These are phyloP conservation scores for Vitis amurensis DNA, from an alignment of 164 flowering plant genomes.

Conservation along the genomic window DNA sequence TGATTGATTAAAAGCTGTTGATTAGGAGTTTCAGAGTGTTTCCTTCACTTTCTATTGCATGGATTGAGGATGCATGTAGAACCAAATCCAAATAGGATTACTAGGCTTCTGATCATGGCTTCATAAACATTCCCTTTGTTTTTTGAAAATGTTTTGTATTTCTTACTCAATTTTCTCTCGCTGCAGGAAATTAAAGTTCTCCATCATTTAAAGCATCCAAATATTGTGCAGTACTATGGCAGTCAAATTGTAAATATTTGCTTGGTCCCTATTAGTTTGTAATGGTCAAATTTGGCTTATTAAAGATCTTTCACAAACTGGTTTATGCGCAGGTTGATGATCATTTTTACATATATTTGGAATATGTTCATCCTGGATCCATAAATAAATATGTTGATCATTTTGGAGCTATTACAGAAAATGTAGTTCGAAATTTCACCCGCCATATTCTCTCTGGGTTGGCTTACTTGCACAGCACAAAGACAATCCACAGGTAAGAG, in stretches of 20 bases:
- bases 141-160: background rate
- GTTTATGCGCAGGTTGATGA: conserved; percentile 58
- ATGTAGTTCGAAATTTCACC: conserved; percentile 81
- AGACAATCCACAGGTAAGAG: conserved; percentile 79
- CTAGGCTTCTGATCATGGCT: background rate
- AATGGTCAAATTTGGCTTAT: background rate
- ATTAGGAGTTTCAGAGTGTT: background rate
- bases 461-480: conserved; percentile 82
- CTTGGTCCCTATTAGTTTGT: background rate
- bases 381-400: conserved; percentile 72
- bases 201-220: conserved; percentile 73
- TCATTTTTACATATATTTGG: conserved; percentile 76
- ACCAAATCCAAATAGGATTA: background rate
- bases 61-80: background rate
- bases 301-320: background rate
- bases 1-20: background rate
- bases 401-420: conserved; percentile 77
- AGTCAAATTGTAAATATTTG: conserved; percentile 70
- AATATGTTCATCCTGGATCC: conserved; percentile 89
- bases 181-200: conserved; percentile 84
- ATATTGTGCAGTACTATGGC: conserved; percentile 92
- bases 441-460: conserved; percentile 85
- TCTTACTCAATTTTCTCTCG: conserved; percentile 4
- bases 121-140: background rate
- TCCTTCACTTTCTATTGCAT: background rate